These are phyloP conservation scores for Penicillium riverlandense DNA, from an alignment of 495 filamentous ascomycete genomes.

Conservation along the genomic window DNA sequence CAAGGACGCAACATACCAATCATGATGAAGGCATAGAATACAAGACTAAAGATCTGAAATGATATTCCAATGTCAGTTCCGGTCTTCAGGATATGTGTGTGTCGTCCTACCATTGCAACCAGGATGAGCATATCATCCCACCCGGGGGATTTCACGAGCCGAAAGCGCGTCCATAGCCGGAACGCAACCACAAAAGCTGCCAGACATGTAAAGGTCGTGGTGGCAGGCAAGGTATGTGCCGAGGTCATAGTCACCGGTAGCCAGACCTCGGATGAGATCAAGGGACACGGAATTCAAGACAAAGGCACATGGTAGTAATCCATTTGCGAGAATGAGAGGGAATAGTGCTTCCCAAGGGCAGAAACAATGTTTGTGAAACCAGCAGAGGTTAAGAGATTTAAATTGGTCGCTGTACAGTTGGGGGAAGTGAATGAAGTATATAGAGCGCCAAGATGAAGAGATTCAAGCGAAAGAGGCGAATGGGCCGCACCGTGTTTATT, in stretches of 20 bases:
- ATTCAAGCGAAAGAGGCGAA: no score
- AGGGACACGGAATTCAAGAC: no score
- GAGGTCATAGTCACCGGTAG: background rate
- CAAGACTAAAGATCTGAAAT: slow-evolving; percentile 11
- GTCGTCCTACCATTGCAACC: slow-evolving; percentile 21
- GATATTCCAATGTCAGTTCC: background rate
- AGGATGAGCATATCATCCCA: slow-evolving; percentile 30
- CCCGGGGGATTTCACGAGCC: slow-evolving; percentile 23
- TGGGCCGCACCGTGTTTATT: no score
- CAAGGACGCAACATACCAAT: slow-evolving; percentile 14
- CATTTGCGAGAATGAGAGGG: no score
- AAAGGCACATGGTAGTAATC: no score
- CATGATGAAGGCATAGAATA: slow-evolving; percentile 20
- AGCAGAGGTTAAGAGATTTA: no score
- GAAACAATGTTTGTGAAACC: no score
- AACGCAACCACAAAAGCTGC: slow-evolving; percentile 20
- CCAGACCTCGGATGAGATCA: background rate
- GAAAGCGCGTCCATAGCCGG: slow-evolving; percentile 24
- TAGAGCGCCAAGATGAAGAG: no score
- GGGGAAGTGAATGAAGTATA: no score
- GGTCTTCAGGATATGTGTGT: background rate
- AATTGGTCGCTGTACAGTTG: no score
- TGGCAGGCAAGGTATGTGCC: slow-evolving; percentile 11
- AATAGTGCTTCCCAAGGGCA: no score
- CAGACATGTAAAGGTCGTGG: slow-evolving; percentile 17